Base-by-base conservation (phyloP, 768 basidiomycete species). In the Tricholomella constricta region DNA sequence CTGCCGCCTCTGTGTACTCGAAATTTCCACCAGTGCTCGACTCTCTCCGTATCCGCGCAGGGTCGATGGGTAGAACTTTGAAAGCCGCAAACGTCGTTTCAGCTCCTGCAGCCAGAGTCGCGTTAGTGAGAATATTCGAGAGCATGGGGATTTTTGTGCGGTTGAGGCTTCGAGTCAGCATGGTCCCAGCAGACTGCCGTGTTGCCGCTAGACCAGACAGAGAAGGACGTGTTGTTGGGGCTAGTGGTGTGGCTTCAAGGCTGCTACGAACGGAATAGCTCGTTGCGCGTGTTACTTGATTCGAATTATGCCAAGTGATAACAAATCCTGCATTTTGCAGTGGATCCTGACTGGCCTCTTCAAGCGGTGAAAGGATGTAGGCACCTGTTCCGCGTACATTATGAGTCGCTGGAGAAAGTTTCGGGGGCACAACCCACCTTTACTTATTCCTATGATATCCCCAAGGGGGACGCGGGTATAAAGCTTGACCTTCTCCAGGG, bases 361-460 rank as follows among this genome's bases (percentile, higher is more conserved):
- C 93, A 2, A 98, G 77, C 2, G 95, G 87, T 1, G 95, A 97
- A 36, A 98, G 72, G 54, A 98, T 98, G 66, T 98, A 99, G 40
- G 91, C 85, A n/a, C 95, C 95, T 94, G n/a, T 51, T 54, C 32
- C 36, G 51, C 27, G 23, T n/a, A 26, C 22, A 29, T 15, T 22
- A 14, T 7, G 11, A 51, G 20, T 34, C 22, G 27, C 43, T 56
- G 44, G n/a, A 2, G 23, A 22, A 35, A 31, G 43, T 27, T 2
- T 17, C 8, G 2, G 14, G 36, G 15, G 45, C 9, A 38, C 9
- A 41, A 55, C 66, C 14, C 34, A 88, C 94, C 96, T 80, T 89
- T 91, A 46, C 80, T 82, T 17, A 99, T 85, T 19, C 77, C 73
- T 25, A 81, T 73, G 61, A 98, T 85, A 63, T 91, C 89, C 42